Evolutionary conservation across 495 filamentous ascomycete species (phyloP), one percentile per base, ranked within the genome.

Genomic region (Penicillium flavigenum): DNA sequence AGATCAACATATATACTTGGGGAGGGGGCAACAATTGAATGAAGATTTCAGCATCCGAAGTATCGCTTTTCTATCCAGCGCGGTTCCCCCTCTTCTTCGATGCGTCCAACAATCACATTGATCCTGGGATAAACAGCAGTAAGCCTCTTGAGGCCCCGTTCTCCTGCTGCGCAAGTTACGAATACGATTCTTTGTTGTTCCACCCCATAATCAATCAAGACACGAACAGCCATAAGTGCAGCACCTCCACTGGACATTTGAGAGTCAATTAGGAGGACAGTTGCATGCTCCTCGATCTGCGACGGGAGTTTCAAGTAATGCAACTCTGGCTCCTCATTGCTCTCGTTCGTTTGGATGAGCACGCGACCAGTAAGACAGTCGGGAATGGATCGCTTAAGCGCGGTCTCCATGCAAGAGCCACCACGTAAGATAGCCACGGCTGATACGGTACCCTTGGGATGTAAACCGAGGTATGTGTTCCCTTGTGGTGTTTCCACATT

Each of bases 171-270:
- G 66, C 90, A 93, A 6, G 91, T 92, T 43, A 94, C 91, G 71
- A 95, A 90, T 27, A 95, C 88, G 57, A 98, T 94, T 54, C 80
- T 85, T 17, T 90, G 84, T 66, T 92, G 86, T 19, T 82, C 74
- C n/a, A 98, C 92, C 2, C 94, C 94, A 66, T 98, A 91, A 72
- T 98, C 94, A 43, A 95, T 84, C 56, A 98, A 73, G 36, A 98
- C 91, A 60, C 90, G 87, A 29, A 98, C 93, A 4, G 94, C 92
- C 94, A 98, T 98, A 47, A 98, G 76, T 6, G 92, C 95, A 39
- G 94, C 91, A 32, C 91, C 93, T 17, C 94, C 94, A 57, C 87
- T 90, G 16, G 88, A 88, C 87, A 98, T 96, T 67, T 98, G 94
- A 19, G 92, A 84, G 70, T 98, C 95, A 17, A 98, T 76, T 36